Conservation (phyloP, 352 stramenopile genomes). For the Sclerospora graminicola region DNA sequence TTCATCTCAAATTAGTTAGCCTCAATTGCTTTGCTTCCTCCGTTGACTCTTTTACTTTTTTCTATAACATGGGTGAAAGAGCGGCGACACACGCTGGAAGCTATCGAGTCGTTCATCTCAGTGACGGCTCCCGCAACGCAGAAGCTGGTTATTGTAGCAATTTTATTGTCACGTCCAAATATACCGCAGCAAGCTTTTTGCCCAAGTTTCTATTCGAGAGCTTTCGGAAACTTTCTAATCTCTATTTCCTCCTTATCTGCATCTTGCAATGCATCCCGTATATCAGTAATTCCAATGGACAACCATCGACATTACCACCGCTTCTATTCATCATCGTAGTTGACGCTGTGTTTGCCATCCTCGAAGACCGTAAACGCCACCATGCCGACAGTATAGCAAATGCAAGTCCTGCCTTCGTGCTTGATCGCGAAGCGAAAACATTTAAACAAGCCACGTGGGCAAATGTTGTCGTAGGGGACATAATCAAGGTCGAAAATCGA, state of each 20-base stretch:
- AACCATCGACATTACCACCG: conserved; percentile 65
- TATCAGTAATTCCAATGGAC: conserved; percentile 77
- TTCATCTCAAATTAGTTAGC: no score
- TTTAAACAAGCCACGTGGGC: conserved; percentile 75
- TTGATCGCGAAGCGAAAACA: conserved; percentile 56
- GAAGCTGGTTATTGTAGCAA: conserved; percentile 60
- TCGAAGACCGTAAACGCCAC: conserved; percentile 80
- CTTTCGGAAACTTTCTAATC: conserved; percentile 87
- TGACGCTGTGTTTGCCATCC: conserved; percentile 81
- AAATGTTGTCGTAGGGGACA: conserved; percentile 79
- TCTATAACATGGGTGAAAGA: conserved; percentile 17
- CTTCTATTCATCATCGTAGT: conserved; percentile 88
- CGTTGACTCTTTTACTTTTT: no score
- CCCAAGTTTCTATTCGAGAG: conserved; percentile 85
- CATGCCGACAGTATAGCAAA: conserved; percentile 78
- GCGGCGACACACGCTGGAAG: conserved; percentile 11
- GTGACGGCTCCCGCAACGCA: conserved; percentile 39
- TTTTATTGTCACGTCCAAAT: conserved; percentile 90
- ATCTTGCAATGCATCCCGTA: conserved; percentile 77
- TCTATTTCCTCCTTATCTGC: conserved; percentile 90
- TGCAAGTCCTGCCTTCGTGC: conserved; percentile 50
- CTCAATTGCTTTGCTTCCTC: no score
- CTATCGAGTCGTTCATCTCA: no score
- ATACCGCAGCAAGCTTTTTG: no score
- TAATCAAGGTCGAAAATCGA: conserved; percentile 67